Evolutionary conservation across 345 rosid species (phyloP), one percentile per base, ranked within the genome.

Genomic region (Dipteronia dyeriana): DNA sequence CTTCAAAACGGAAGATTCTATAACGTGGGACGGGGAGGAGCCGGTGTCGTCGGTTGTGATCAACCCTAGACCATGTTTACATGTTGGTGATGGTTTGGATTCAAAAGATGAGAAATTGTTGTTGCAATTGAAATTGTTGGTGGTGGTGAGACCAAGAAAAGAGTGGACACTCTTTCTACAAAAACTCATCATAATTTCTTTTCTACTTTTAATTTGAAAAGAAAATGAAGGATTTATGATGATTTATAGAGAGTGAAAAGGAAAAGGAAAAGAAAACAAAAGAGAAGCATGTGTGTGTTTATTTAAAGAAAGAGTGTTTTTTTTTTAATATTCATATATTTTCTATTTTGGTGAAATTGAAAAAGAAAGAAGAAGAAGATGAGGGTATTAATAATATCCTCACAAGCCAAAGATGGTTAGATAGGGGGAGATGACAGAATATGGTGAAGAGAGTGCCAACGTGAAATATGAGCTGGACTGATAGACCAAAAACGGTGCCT

Each of bases 101-200:
- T 49, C 54, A 49, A 49, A 49, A 49, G 62, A 9, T 8, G 63
- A 59, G 12, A 9, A 22, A 22, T 59, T n/a, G 22, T 20, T n/a
- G 23, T n/a, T 59, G 23, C 25, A 19, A 59, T 59, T 59, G 26
- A n/a, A 3, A 59, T 59, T 66, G 6, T 59, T 66, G 6, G 86
- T 57, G 8, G 80, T 79, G 63, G 5, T 34, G 6, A 34, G 38
- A 34, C 66, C 70, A 5, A 88, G 70, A 60, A 87, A 74, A 0
- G 93, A 86, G 84, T 85, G 82, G 79, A 90, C 82, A 60, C 86
- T 85, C 74, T 82, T 90, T 53, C 82, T 83, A 68, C 89, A 84
- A 64, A 88, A 90, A 78, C 84, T 85, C 88, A 79, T 86, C 89
- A 83, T 86, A 71, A 68, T 77, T 5, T 34, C 38, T 5, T 34